These are phyloP conservation scores for Prunus fruticosa DNA, from an alignment of 306 rosid species.

Conservation along the genomic window DNA sequence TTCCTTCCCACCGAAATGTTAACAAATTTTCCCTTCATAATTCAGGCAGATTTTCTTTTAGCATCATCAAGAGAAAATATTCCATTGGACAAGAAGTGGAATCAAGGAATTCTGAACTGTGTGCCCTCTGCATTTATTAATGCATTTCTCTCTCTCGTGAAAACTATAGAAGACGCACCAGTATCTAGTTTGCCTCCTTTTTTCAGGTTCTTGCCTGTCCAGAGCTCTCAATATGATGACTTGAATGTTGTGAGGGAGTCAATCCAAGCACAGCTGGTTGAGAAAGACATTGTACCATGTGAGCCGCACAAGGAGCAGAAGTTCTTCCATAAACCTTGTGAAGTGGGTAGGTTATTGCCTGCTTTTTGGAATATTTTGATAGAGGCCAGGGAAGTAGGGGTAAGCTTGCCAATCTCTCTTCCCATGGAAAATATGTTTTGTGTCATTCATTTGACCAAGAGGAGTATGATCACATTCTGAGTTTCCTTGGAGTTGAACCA, in stretches of 20 bases:
- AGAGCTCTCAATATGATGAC: constrained; percentile 29
- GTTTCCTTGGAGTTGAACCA: constrained; percentile 43
- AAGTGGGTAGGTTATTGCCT: constrained; percentile 59
- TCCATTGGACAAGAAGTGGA: constrained; percentile 66
- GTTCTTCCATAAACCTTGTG: constrained; percentile 57
- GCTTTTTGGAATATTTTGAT: constrained; percentile 51
- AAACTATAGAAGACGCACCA: constrained; percentile 37
- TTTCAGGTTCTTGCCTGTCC: constrained; percentile 56
- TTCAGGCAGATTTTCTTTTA: constrained; percentile 73
- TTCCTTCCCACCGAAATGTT: constrained; percentile 83
- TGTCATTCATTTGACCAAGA: constrained; percentile 46
- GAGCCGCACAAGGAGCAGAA: constrained; percentile 52
- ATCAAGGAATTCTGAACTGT: constrained; percentile 67
- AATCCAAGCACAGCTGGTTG: constrained; percentile 39
- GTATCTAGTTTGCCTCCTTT: constrained; percentile 34
- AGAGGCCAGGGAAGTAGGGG: constrained; percentile 35
- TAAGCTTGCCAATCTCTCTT: constrained; percentile 45
- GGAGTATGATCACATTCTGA: constrained; percentile 39
- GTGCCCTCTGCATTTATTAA: constrained; percentile 57
- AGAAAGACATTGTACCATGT: constrained; percentile 52
- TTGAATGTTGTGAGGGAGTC: constrained; percentile 51
- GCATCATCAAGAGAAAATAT: constrained; percentile 77
- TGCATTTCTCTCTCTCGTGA: constrained; percentile 57
- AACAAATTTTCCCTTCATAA: constrained; percentile 69
- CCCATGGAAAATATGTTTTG: constrained; percentile 51